Base-by-base conservation (phyloP, 2,329 filamentous ascomycete genomes). In the Botrytis fragariae region DNA sequence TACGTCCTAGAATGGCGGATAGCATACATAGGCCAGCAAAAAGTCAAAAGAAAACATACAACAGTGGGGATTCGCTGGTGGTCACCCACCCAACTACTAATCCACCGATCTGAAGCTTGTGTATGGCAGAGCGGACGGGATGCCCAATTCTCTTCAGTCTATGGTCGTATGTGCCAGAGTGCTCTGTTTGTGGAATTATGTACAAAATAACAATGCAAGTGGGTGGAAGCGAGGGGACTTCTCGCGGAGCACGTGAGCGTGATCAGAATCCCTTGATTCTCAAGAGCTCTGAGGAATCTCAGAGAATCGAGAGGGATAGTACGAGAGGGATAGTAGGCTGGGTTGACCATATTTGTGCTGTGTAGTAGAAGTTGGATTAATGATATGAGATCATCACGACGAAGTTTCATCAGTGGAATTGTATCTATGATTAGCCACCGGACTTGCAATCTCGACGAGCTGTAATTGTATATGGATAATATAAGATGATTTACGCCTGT, bases 181-280 rank as follows among this genome's bases (percentile, higher is more conserved):
- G 0, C 0, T 0, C 3, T 4, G 22, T 51, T 51, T 14, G 10
- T 51, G 22, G 4, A 10, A 6, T 14, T n/a, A 51, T 51, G 4
- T n/a, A n/a, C 22, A n/a, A 4, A 14, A 9, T 51, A 0, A 2
- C 0, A 0, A n/a, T 14, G 10, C 4, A 51, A 6, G 6, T 51
- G 48, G 10, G 4, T 25, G 22, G 48, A 51, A 51, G 45, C 45
- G 45, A 51, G 22, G 48, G 4, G 1, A 51, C 14, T n/a, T 12
- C 25, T 2, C 10, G 1, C n/a, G 48, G 25, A 14, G 9, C 48
- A 51, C 48, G 48, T 51, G 48, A 51, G 4, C 9, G n/a, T 14
- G 22, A 4, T n/a, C 25, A 12, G 25, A 25, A n/a, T 25, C 14
- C 22, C 22, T n/a, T 9, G 25, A n/a, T 25, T 0, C 25, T 51